These are phyloP conservation scores for Aspergillus amoenus DNA, from an alignment of 2,329 filamentous ascomycete species.

Conservation along the genomic window DNA sequence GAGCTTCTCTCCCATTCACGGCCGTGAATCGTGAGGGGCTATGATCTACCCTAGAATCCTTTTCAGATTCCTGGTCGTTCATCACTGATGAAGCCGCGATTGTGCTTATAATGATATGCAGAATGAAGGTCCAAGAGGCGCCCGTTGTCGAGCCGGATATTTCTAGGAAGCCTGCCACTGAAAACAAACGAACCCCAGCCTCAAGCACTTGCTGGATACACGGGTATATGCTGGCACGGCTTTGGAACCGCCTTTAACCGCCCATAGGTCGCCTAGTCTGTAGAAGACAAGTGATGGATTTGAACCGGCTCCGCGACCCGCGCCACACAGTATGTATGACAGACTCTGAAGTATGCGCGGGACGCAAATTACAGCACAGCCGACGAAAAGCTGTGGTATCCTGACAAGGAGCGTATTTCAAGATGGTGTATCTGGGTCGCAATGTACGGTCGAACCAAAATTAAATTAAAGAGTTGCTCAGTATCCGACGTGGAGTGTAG, in stretches of 20 bases:
- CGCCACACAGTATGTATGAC: not conserved
- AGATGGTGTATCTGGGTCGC: not conserved
- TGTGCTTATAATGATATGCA: constrained; percentile 32
- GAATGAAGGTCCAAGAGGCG: not conserved
- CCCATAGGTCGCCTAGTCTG: not conserved
- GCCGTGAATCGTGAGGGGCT: constrained; percentile 48
- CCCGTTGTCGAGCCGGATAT: not conserved
- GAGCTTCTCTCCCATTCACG: constrained; percentile 43
- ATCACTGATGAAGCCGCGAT: constrained; percentile 34
- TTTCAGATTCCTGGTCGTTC: constrained; percentile 35
- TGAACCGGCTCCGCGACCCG: not conserved
- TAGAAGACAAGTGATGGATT: not conserved
- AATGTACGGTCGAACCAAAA: not conserved
- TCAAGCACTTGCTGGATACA: not conserved
- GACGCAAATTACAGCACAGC: not conserved
- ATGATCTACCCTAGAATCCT: constrained; percentile 38
- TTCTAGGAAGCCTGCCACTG: not conserved
- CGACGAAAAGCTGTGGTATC: not conserved
- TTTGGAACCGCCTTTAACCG: not conserved
- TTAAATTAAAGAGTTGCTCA: not conserved
- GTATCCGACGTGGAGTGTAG: not conserved
- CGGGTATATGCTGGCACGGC: not conserved
- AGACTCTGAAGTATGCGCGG: not conserved
- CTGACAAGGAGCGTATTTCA: not conserved
- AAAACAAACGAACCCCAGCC: not conserved